Conservation (phyloP, 306 rosid genomes). For the Comarum palustre region DNA sequence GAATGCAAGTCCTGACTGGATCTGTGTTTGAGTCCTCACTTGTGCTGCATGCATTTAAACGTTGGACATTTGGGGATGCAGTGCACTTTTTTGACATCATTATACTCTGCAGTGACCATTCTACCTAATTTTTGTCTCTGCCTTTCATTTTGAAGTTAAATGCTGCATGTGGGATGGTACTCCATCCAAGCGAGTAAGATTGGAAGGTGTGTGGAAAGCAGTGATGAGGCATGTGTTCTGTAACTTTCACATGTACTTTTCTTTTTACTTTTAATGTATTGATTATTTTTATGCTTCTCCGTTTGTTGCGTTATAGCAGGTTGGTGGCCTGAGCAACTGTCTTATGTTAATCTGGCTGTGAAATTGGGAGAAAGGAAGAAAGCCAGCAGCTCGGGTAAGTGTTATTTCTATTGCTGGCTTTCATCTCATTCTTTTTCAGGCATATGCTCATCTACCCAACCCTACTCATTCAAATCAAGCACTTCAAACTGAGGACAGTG, state of each 20-base stretch:
- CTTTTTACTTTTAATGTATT: constrained; percentile 21
- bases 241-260: constrained; percentile 3
- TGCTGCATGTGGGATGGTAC: constrained; percentile 43
- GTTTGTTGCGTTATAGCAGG: constrained; percentile 43
- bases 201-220: constrained; percentile 40
- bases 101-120: constrained; percentile 29
- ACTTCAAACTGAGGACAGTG: constrained; percentile 4
- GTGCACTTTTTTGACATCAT: not conserved
- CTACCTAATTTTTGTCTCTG: constrained; percentile 29
- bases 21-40: constrained; percentile 19
- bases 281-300: constrained; percentile 47
- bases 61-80: constrained; percentile 23
- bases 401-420: constrained; percentile 65
- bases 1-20: constrained; percentile 20
- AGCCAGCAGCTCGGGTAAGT: constrained; percentile 80
- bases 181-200: constrained; percentile 35
- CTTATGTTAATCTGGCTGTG: not conserved
- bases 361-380: constrained; percentile 27
- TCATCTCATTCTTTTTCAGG: constrained; percentile 52
- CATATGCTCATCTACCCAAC: constrained; percentile 19
- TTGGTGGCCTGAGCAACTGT: constrained; percentile 38
- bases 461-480: not conserved
- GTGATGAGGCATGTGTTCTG: constrained; percentile 56
- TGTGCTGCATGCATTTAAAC: constrained; percentile 7
- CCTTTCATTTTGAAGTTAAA: constrained; percentile 50